Conservation (phyloP, 768 basidiomycete genomes). For the Kwoniella pini region DNA sequence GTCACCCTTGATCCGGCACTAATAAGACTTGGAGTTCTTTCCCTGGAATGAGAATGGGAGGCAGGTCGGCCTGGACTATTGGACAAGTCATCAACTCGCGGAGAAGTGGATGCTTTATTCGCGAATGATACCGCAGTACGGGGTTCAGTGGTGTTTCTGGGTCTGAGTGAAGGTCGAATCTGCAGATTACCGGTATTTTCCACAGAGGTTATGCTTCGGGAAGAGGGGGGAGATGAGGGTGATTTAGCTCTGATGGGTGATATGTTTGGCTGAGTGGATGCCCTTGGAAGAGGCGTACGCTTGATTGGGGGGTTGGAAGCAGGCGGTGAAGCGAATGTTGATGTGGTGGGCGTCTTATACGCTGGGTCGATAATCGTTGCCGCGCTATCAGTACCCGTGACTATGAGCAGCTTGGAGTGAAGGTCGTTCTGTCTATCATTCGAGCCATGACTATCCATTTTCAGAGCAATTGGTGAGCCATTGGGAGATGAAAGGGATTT, state of each 20-base stretch:
- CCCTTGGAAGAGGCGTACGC: conserved; percentile 4
- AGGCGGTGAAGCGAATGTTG: conserved; percentile 19
- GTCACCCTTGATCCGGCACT: conserved; percentile 35
- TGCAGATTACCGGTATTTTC: conserved; percentile 8
- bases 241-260: conserved; percentile 32
- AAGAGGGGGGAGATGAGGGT: conserved; percentile 23
- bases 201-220: conserved; percentile 20
- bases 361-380: not conserved
- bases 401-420: conserved; percentile 20
- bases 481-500: not conserved
- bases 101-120: conserved; percentile 15
- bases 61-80: not conserved
- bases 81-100: conserved; percentile 1
- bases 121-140: conserved; percentile 19
- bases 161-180: conserved; percentile 14
- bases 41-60: conserved; percentile 27
- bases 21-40: conserved; percentile 40
- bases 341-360: conserved; percentile 23
- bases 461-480: not conserved
- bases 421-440: conserved; percentile 19
- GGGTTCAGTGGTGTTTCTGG: conserved; percentile 12
- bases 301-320: conserved; percentile 3
- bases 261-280: conserved; percentile 28
- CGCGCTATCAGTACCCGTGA: not conserved
- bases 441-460: conserved; percentile 16